Percentiles rank a stretch among this genome's conserved stretches.
Evolutionary conservation across 805 yeast species (phyloP).

Genomic region (Maudiozyma bulderi): DNA sequence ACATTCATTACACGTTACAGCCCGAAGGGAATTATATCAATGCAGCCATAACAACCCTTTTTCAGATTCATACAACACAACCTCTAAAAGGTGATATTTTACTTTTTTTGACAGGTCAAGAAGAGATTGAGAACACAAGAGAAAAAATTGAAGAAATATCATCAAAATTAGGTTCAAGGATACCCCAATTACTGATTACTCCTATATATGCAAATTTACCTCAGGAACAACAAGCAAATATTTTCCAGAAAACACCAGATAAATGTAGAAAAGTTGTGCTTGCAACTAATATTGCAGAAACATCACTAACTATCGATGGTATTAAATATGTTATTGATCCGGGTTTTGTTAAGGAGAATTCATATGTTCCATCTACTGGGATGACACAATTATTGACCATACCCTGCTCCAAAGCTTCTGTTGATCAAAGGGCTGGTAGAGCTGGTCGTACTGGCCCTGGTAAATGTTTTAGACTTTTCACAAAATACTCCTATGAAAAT

Average conservation of each 20-base stretch:
- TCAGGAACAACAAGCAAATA: constrained; percentile 65
- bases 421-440: constrained; percentile 94
- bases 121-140: constrained; percentile 80
- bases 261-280: constrained; percentile 75
- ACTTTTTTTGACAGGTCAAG: constrained; percentile 92
- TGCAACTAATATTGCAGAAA: constrained; percentile 96
- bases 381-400: constrained; percentile 80
- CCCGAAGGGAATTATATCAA: constrained; percentile 89
- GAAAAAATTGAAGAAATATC: constrained; percentile 62
- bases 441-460: constrained; percentile 98
- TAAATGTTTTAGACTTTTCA: constrained; percentile 80
- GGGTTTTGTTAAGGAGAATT: constrained; percentile 88
- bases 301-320: constrained; percentile 94
- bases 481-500: constrained; percentile 57
- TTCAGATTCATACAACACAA: constrained; percentile 66
- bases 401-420: constrained; percentile 91
- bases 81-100: constrained; percentile 70
- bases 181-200: constrained; percentile 57
- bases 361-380: constrained; percentile 77
- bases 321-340: constrained; percentile 89
- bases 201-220: constrained; percentile 92
- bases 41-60: constrained; percentile 79
- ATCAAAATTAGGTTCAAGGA: constrained; percentile 47
- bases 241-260: constrained; percentile 81
- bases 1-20: constrained; percentile 66